Evolutionary conservation across 345 rosid genomes (phyloP), one percentile per base, ranked within the genome.

Genomic region (Chamaenerion angustifolium): DNA sequence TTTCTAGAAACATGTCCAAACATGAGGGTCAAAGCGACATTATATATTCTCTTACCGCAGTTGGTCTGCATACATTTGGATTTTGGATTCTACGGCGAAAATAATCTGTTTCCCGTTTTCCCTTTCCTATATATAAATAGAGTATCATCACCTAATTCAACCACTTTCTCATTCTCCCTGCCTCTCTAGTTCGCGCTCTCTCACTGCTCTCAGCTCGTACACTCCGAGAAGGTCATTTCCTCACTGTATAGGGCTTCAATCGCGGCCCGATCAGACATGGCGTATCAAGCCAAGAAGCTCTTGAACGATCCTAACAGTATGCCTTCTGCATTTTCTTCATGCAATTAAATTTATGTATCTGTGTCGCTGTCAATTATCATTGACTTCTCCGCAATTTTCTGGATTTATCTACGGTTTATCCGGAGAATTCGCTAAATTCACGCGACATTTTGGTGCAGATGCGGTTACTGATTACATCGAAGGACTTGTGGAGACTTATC

Each of bases 401-500:
- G 27, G 35, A 42, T 17, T 4, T 23, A 2, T 16, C 12, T 0
- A 40, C 41, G 27, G 45, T 17, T 54, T 47, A 52, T 45, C 56
- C n/a, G 23, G 3, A 45, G 49, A 43, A 9, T 41, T 46, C 6
- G 35, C 25, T 8, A 19, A n/a, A 16, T 51, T 25, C 45, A 6
- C 1, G 8, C 6, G 41, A 42, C 18, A 16, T 52, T 51, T 42
- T 42, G 8, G n/a, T 63, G 59, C 48, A 92, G 98, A 69, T 75
- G 93, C 82, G 57, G 98, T 92, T 49, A 92, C 93, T 35, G 98
- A 92, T 70, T 83, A 71, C 71, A 82, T 92, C 43, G 98, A 92
- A 62, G 98, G 98, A 27, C 87, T 92, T 49, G 86, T 77, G 0
- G 98, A 92, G 65, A 83, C 94, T 47, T 92, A 78, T 67, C 85